Percentiles rank a stretch among this genome's conserved stretches.
phyloP scores from a whole-genome alignment of 805 yeast genomes.

The Lipomyces spencermartinsiae region DNA sequence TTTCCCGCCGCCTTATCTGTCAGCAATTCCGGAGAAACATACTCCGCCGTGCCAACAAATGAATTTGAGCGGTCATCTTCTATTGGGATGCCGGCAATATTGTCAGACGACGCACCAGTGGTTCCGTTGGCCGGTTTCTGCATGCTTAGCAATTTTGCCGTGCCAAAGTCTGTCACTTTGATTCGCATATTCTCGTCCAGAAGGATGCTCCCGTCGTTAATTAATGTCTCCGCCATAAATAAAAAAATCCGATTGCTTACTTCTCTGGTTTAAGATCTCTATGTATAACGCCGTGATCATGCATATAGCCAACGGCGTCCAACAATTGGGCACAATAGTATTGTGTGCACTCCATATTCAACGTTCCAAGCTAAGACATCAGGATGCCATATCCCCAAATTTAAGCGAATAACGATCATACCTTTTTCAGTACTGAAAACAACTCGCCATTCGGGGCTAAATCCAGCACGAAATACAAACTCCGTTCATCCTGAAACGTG shows the following conservation, averaged over 20 bases:
- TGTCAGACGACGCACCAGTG: not conserved
- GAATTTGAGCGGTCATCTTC: conserved; percentile 54
- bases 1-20: conserved; percentile 80
- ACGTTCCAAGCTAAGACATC: conserved; percentile 59
- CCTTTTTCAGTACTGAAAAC: conserved; percentile 72
- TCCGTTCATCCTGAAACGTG: conserved; percentile 91
- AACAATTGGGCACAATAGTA: conserved; percentile 86
- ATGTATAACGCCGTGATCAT: conserved; percentile 86
- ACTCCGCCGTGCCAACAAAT: conserved; percentile 97
- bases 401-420: conserved; percentile 8
- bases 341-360: conserved; percentile 74
- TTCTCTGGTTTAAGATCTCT: conserved; percentile 96
- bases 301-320: conserved; percentile 91
- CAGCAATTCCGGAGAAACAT: conserved; percentile 90
- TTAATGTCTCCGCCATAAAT: not conserved
- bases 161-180: conserved; percentile 96
- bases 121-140: conserved; percentile 15
- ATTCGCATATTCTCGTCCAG: conserved; percentile 84
- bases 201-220: conserved; percentile 53
- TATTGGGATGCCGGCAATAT: conserved; percentile 4
- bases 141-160: conserved; percentile 77
- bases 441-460: conserved; percentile 96
- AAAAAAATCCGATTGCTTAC: conserved; percentile 9
- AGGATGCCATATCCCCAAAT: not conserved
- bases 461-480: conserved; percentile 89